A percentile compares a stretch with the other conserved stretches of the same genome.
Conservation (phyloP, 306 rosid species). For the Vicia villosa region DNA sequence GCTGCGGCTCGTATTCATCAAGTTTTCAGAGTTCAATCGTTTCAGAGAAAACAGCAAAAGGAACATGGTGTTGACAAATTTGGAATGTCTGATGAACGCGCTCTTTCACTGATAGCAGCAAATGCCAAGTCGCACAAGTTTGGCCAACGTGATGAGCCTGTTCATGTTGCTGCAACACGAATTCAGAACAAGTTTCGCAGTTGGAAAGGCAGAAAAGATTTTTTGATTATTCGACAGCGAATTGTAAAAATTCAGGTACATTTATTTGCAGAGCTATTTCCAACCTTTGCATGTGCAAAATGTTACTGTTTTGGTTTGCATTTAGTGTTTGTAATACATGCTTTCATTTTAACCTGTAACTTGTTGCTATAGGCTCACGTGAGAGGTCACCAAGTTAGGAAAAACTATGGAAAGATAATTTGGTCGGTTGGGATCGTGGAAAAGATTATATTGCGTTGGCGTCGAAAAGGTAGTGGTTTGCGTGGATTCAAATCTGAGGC, state of each 20-base stretch:
- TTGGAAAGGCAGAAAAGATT: constrained; percentile 83
- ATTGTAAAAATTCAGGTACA: constrained; percentile 87
- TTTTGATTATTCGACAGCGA: constrained; percentile 61
- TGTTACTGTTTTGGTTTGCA: constrained; percentile 1
- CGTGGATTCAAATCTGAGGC: constrained; percentile 81
- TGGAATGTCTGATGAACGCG: constrained; percentile 61
- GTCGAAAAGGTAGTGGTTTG: constrained; percentile 84
- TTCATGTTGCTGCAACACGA: constrained; percentile 70
- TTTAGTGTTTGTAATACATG: neutral
- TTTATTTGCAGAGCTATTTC: too few species aligned
- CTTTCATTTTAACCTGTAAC: constrained; percentile 23
- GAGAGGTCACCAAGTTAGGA: constrained; percentile 93
- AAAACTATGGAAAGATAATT: constrained; percentile 54
- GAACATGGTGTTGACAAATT: constrained; percentile 48
- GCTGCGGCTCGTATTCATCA: constrained; percentile 88
- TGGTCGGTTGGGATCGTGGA: constrained; percentile 92
- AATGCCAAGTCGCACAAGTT: constrained; percentile 47
- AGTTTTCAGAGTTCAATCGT: constrained; percentile 79
- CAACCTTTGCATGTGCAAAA: neutral
- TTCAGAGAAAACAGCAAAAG: constrained; percentile 74
- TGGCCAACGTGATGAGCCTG: constrained; percentile 52
- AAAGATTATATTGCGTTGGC: constrained; percentile 84
- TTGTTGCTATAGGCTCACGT: constrained; percentile 68
- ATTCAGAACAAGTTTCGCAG: constrained; percentile 84
- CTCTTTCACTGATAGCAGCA: constrained; percentile 52